Base-by-base conservation (phyloP, 2,329 filamentous ascomycete genomes). In the Pseudogymnoascus sp. region DNA sequence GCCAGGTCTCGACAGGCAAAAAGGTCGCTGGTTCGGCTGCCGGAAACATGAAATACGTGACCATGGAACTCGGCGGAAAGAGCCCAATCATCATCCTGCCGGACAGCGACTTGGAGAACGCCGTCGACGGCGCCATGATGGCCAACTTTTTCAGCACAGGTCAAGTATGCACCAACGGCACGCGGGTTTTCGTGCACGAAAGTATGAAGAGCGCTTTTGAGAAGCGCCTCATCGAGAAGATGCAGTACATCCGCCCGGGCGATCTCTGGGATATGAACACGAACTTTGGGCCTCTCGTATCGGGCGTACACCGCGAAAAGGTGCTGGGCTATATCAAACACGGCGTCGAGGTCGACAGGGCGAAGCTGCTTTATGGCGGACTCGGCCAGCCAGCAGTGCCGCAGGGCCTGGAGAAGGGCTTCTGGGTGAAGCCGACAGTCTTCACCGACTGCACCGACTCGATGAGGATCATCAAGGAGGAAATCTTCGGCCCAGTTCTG, bases 101-200 rank as follows among this genome's bases (percentile, higher is more conserved):
- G 0, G 91, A 96, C 71, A 89, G 89, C 14, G 85, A 91, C 61
- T 75, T 93, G 19, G 87, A 90, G 53, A 84, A 85, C 70, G 92
- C 92, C n/a, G 92, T 91, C 35, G 88, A 96, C 71, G 89, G 90
- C 31, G 91, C 91, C 66, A 93, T 96, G 89, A 91, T 96, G 81
- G 92, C 91, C 70, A 96, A 96, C 76, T 96, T 96, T 78, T 96
- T 90, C 81, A 92, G 89, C 68, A 90, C 89, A 0, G 92, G 92
- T 31, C 92, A 96, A 76, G 91, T 96, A 60, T 96, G 92, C 82
- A 96, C 92, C 60, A 96, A 96, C 74, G 92, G 92, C 60, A 96
- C 92, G 1, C 83, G 92, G 10, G 91, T 96, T 35, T 96, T 96
- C 73, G 82, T 96, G 2, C 91, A 89, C 0, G 77, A 81, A 35